phyloP scores from a whole-genome alignment of 2,329 filamentous ascomycete genomes.

The Colletotrichum gloeosporioides region DNA sequence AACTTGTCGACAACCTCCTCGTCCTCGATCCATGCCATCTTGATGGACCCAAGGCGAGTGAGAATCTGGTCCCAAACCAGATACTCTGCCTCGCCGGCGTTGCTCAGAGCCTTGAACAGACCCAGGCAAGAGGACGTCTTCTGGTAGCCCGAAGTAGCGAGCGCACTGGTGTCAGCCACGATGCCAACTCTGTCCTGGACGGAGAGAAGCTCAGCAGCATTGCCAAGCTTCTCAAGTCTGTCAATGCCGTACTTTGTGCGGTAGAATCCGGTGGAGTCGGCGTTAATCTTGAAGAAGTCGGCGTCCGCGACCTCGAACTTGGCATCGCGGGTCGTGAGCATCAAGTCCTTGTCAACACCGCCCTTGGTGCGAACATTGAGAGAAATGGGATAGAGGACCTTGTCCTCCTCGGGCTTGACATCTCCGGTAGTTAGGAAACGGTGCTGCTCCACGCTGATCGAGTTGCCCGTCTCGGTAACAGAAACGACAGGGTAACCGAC shows the following conservation, averaged over 20 bases:
- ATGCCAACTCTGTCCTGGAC: slow-evolving; percentile 95
- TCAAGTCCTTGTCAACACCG: slow-evolving; percentile 79
- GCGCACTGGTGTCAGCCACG: slow-evolving; percentile 89
- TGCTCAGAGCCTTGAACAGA: slow-evolving; percentile 82
- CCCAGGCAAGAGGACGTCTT: slow-evolving; percentile 90
- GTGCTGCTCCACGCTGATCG: slow-evolving; percentile 91
- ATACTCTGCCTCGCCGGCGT: slow-evolving; percentile 81
- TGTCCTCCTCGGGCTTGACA: slow-evolving; percentile 90
- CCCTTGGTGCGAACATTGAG: slow-evolving; percentile 83
- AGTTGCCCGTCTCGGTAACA: slow-evolving; percentile 73
- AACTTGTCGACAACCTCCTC: slow-evolving; percentile 74
- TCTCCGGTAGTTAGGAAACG: slow-evolving; percentile 92
- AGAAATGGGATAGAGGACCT: slow-evolving; percentile 88
- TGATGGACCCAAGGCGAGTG: slow-evolving; percentile 77
- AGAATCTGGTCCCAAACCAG: slow-evolving; percentile 96
- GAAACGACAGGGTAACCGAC: slow-evolving; percentile 91
- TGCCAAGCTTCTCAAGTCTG: slow-evolving; percentile 84
- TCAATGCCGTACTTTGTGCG: slow-evolving; percentile 86
- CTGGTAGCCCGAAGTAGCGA: slow-evolving; percentile 90
- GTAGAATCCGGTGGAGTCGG: slow-evolving; percentile 92
- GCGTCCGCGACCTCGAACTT: slow-evolving; percentile 78
- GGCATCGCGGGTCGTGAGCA: slow-evolving; percentile 66
- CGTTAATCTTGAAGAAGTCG: slow-evolving; percentile 97
- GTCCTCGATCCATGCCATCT: slow-evolving; percentile 87
- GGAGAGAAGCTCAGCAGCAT: slow-evolving; percentile 82